Percentiles rank a stretch among this genome's conserved stretches.
phyloP scores from a whole-genome alignment of 345 rosid genomes.

The Camelina hispida region DNA sequence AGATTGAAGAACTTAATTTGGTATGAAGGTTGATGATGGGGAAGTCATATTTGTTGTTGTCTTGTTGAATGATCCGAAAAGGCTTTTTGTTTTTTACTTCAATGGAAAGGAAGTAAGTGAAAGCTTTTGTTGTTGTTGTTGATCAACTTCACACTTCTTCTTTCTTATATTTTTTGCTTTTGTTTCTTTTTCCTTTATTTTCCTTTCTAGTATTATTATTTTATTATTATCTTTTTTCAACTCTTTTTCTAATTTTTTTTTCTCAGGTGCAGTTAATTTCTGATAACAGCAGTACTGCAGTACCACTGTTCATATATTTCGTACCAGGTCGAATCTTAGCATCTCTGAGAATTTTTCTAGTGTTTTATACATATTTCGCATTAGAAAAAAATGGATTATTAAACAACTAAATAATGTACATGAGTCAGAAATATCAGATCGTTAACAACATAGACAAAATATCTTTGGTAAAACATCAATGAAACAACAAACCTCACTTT shows the following conservation, averaged over 20 bases:
- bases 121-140: slow-evolving; percentile 23
- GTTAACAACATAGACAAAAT: too few species aligned
- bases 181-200: neutral
- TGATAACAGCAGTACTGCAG: neutral
- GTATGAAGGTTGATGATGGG: slow-evolving; percentile 35
- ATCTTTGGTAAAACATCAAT: too few species aligned
- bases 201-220: neutral
- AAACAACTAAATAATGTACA: too few species aligned
- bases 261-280: slow-evolving; percentile 29
- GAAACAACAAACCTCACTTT: too few species aligned
- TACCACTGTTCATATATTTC: slow-evolving; percentile 11
- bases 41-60: slow-evolving; percentile 32
- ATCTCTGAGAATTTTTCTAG: slow-evolving; percentile 1
- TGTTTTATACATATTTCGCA: neutral
- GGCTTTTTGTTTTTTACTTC: neutral
- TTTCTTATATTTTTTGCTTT: slow-evolving; percentile 31
- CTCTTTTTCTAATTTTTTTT: neutral
- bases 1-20: slow-evolving; percentile 38
- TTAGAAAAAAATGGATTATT: too few species aligned
- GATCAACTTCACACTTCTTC: slow-evolving; percentile 28
- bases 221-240: neutral
- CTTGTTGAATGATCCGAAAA: slow-evolving; percentile 24
- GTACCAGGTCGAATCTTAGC: slow-evolving; percentile 36
- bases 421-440: too few species aligned
- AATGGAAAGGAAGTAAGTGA: slow-evolving; percentile 18